Evolutionary conservation across 2,329 filamentous ascomycete genomes (phyloP).

Genomic region (Ophiostoma triangulosporum): DNA sequence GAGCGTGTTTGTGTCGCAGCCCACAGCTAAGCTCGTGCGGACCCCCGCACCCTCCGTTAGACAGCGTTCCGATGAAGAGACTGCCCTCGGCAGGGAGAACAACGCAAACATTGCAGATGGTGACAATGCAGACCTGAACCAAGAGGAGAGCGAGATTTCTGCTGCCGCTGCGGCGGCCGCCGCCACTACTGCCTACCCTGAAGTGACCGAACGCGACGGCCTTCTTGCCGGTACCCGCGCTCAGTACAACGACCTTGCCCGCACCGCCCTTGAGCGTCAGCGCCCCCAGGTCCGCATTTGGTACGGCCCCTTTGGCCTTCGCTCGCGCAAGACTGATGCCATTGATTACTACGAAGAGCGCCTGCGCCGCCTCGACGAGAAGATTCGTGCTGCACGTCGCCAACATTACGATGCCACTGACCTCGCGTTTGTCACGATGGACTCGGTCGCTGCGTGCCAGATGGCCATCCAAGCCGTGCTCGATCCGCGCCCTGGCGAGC

Average conservation of each 20-base stretch:
- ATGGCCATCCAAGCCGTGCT: slow-evolving; percentile 94
- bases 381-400: slow-evolving; percentile 55
- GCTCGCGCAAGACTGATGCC: slow-evolving; percentile 65
- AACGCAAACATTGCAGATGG: not conserved
- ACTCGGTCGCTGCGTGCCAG: slow-evolving; percentile 81
- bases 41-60: slow-evolving; percentile 23
- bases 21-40: slow-evolving; percentile 19
- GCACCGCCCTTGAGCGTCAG: slow-evolving; percentile 24
- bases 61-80: slow-evolving; percentile 11
- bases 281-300: slow-evolving; percentile 62
- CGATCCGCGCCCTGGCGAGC: slow-evolving; percentile 73
- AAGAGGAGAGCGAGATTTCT: not conserved
- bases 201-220: slow-evolving; percentile 38
- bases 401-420: slow-evolving; percentile 67
- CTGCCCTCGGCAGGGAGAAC: not conserved
- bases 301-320: slow-evolving; percentile 62
- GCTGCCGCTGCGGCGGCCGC: not conserved
- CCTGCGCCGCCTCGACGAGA: slow-evolving; percentile 63
- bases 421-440: slow-evolving; percentile 93
- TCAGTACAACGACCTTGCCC: slow-evolving; percentile 20
- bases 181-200: not conserved
- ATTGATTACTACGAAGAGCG: slow-evolving; percentile 91
- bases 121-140: not conserved
- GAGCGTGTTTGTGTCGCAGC: slow-evolving; percentile 57
- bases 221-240: slow-evolving; percentile 36